phyloP scores from a whole-genome alignment of 176 grass and related monocot species.

The Neostapfia colusana region DNA sequence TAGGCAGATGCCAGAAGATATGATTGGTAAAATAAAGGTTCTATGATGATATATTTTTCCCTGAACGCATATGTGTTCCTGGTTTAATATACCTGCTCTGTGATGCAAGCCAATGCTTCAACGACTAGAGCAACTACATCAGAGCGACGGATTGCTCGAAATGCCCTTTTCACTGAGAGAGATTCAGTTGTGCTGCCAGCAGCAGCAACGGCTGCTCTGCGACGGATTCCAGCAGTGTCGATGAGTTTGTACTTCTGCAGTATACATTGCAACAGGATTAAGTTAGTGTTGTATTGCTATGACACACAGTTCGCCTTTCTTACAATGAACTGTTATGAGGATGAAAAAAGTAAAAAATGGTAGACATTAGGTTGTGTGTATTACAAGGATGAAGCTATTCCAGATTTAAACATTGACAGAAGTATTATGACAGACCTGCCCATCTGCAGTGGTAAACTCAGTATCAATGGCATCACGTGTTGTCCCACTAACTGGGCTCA shows the following conservation, averaged over 20 bases:
- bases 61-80: background rate
- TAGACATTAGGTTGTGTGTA: background rate
- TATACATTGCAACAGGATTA: conserved; percentile 38
- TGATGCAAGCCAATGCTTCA: conserved; percentile 84
- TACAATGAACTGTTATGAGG: background rate
- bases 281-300: background rate
- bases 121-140: conserved; percentile 94
- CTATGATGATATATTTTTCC: background rate
- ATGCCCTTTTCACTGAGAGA: conserved; percentile 92
- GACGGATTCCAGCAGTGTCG: conserved; percentile 90
- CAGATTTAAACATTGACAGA: background rate
- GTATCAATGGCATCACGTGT: conserved; percentile 99
- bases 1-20: background rate
- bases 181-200: conserved; percentile 87
- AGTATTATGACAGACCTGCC: conserved; percentile 57
- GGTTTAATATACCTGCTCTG: conserved; percentile 72
- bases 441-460: conserved; percentile 72
- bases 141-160: conserved; percentile 76
- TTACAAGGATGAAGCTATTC: background rate
- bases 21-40: background rate
- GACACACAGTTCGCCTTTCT: background rate
- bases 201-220: conserved; percentile 81
- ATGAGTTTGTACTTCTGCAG: conserved; percentile 91
- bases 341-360: conserved; percentile 13
- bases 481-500: conserved; percentile 95